Percentiles rank a stretch among this genome's conserved stretches.
Conservation (phyloP, 2,329 filamentous ascomycete species). For the Pseudodiploospora longispora region DNA sequence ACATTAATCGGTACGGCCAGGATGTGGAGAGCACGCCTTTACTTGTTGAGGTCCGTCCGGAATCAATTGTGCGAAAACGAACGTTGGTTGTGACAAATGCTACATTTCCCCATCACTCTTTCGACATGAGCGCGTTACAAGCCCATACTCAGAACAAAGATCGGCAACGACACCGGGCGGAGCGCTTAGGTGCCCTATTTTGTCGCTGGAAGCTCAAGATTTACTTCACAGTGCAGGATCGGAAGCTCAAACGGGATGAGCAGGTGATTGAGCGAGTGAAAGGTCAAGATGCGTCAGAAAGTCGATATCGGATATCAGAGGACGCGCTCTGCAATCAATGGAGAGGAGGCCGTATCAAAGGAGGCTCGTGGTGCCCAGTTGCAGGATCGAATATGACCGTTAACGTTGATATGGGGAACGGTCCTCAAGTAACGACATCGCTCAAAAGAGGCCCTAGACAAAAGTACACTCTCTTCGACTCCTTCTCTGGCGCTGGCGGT, state of each 20-base stretch:
- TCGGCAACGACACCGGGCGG: neutral
- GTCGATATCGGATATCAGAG: slow-evolving; percentile 21
- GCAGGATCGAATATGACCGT: neutral
- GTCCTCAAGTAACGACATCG: too few relatives aligned
- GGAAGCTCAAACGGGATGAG: slow-evolving; percentile 21
- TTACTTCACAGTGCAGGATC: slow-evolving; percentile 15
- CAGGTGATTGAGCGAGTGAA: slow-evolving; percentile 28
- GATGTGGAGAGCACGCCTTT: slow-evolving; percentile 25
- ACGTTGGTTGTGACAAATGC: slow-evolving; percentile 48
- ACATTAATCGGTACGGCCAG: slow-evolving; percentile 28
- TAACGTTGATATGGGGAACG: too few relatives aligned
- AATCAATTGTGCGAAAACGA: slow-evolving; percentile 31
- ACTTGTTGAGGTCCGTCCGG: slow-evolving; percentile 32
- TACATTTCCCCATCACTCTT: slow-evolving; percentile 31
- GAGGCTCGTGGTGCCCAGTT: slow-evolving; percentile 23
- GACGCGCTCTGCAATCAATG: slow-evolving; percentile 25
- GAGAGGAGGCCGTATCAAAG: slow-evolving; percentile 19
- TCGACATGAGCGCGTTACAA: slow-evolving; percentile 13
- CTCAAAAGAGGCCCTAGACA: slow-evolving; percentile 21
- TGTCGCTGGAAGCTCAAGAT: slow-evolving; percentile 41
- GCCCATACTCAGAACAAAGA: slow-evolving; percentile 6
- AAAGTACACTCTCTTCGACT: slow-evolving; percentile 61
- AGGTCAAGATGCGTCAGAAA: slow-evolving; percentile 20
- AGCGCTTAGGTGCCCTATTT: slow-evolving; percentile 30
- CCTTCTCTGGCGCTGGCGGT: slow-evolving; percentile 67